These are phyloP conservation scores for Podaxis carcinomalis DNA, from an alignment of 768 basidiomycete species.

Conservation along the genomic window DNA sequence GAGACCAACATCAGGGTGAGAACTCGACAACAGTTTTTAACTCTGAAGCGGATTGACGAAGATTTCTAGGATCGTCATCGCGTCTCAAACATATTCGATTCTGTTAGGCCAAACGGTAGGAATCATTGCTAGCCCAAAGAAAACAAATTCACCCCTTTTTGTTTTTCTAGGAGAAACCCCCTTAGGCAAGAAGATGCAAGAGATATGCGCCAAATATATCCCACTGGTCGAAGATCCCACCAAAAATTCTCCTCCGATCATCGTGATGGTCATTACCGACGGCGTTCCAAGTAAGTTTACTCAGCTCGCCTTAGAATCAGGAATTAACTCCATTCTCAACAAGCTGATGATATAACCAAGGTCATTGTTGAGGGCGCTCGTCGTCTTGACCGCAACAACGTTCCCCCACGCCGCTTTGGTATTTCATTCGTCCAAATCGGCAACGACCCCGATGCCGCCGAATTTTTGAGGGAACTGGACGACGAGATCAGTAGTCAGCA, in stretches of 20 bases:
- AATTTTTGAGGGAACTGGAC: conserved; percentile 8
- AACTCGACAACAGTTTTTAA: background rate
- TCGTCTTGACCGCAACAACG: conserved; percentile 3
- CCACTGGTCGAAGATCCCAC: conserved; percentile 14
- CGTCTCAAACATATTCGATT: conserved; percentile 13
- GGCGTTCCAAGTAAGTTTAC: conserved; percentile 7
- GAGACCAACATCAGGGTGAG: conserved; percentile 8
- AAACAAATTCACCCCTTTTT: background rate
- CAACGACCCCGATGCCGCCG: conserved; percentile 10
- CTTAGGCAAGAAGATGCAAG: conserved; percentile 13
- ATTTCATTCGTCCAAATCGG: conserved; percentile 11
- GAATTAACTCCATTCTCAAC: background rate
- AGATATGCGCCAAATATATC: conserved; percentile 15
- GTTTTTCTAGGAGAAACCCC: conserved; percentile 14
- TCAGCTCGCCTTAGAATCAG: background rate
- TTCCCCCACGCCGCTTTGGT: conserved; percentile 4
- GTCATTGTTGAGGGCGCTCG: conserved; percentile 8
- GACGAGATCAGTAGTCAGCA: conserved; percentile 4
- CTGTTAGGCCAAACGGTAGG: conserved; percentile 14
- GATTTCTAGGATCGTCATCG: conserved; percentile 10
- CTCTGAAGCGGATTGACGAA: background rate
- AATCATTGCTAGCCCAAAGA: background rate
- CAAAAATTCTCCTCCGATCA: conserved; percentile 1
- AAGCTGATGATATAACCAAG: conserved; percentile 1
- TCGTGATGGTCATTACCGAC: conserved; percentile 9